A percentile compares a stretch with the other conserved stretches of the same genome.
phyloP scores from a whole-genome alignment of 1,284 basidiomycete genomes.

The Trichosporon sp. region DNA sequence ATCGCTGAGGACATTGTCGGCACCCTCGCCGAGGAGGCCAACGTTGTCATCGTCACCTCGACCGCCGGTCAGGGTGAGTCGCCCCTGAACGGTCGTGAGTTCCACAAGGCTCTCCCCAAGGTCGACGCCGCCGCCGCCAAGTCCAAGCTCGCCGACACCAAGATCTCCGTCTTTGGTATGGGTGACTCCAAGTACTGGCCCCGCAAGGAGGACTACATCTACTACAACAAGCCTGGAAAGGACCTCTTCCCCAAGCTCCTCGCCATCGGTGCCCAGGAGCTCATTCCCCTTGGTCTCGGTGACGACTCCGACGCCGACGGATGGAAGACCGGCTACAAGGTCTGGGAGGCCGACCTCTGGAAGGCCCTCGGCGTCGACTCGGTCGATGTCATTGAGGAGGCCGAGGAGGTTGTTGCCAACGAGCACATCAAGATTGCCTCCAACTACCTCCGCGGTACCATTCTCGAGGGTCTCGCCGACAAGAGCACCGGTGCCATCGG shows the following conservation, averaged over 20 bases:
- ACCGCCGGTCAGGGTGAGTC: slow-evolving; percentile 99
- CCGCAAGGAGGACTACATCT: slow-evolving; percentile 88
- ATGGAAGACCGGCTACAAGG: slow-evolving; percentile 89
- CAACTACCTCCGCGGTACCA: slow-evolving; percentile 90
- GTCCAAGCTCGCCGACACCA: slow-evolving; percentile 55
- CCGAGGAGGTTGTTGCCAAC: slow-evolving; percentile 96
- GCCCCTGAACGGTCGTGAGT: slow-evolving; percentile 89
- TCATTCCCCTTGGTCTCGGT: slow-evolving; percentile 74
- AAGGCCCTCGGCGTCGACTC: slow-evolving; percentile 88
- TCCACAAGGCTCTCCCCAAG: slow-evolving; percentile 80
- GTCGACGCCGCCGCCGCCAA: slow-evolving; percentile 53
- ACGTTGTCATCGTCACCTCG: slow-evolving; percentile 84
- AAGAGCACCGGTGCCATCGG: slow-evolving; percentile 82
- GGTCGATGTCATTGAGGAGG: slow-evolving; percentile 83
- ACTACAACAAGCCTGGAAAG: slow-evolving; percentile 95
- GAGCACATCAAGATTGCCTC: slow-evolving; percentile 99
- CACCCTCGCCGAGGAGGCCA: slow-evolving; percentile 58
- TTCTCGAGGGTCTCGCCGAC: slow-evolving; percentile 85
- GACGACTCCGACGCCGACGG: slow-evolving; percentile 99
- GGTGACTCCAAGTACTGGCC: slow-evolving; percentile 99
- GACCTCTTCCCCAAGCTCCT: slow-evolving; percentile 78
- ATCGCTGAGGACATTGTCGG: slow-evolving; percentile 60
- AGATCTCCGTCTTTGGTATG: slow-evolving; percentile 85
- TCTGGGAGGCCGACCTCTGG: slow-evolving; percentile 91
- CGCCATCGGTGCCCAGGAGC: slow-evolving; percentile 68